Evolutionary conservation across 2,329 filamentous ascomycete species (phyloP), one percentile per base, ranked within the genome.

Genomic region (Colletotrichum spinosum): DNA sequence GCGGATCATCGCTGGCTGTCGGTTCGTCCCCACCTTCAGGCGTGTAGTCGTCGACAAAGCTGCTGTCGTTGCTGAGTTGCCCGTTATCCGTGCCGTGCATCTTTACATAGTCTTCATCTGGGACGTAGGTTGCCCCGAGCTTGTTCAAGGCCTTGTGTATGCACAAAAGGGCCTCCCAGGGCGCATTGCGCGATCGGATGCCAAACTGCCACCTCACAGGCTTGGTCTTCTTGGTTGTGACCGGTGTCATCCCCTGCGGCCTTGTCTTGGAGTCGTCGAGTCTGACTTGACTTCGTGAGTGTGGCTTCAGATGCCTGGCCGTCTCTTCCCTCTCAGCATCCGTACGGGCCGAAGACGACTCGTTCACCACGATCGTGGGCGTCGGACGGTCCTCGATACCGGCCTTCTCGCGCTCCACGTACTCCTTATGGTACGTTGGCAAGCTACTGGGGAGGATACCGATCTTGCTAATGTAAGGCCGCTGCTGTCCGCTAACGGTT

Each of bases 131-230:
- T 11, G 94, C 96, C 38, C 93, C 94, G 73, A 97, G 90, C 70
- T 94, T 94, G 67, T 90, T 85, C 48, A 99, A 82, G 0, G 96
- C 94, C 76, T 95, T 94, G 83, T 97, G 97, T 60, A 99, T 96
- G 73, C 95, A 97, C 34, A 97, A 83, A 77, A 99, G 91, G 0
- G 96, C 96, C 77, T 99, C 96, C 72, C 94, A 93, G 0, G 96
- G 96, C 60, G 93, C 92, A 73, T 98, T 99, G 53, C 96, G 89
- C 50, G 93, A 97, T 42, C 96, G 88, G 67, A 99, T 99, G 61
- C 96, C 96, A 75, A 99, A 99, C 76, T 99, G 96, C 96, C 96
- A 99, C 70, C 95, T 93, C 13, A 94, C 92, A 1, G 92, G 92
- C 73, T 92, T 94, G 6, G 84, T 80, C 76, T 92, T 94, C 81